These are phyloP conservation scores for Pestalotiopsis sp. DNA, from an alignment of 2,329 filamentous ascomycete genomes.

Conservation along the genomic window DNA sequence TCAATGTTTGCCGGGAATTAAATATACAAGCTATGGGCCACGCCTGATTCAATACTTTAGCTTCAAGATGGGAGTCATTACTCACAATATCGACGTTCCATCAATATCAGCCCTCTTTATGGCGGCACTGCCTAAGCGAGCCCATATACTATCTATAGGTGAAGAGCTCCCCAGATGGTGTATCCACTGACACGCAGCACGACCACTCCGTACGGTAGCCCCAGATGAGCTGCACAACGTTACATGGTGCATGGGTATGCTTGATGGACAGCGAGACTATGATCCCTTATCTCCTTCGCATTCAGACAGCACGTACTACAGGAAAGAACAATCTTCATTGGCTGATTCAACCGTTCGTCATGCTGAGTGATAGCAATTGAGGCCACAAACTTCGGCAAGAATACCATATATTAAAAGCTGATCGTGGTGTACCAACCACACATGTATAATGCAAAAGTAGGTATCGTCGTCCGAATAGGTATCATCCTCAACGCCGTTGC, in stretches of 20 bases:
- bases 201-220: background rate
- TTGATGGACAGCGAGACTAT: background rate
- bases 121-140: too few species aligned
- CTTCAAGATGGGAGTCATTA: too few species aligned
- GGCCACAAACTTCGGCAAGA: background rate
- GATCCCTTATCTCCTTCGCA: background rate
- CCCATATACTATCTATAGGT: too few species aligned
- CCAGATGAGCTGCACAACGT: background rate
- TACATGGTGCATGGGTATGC: background rate
- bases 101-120: too few species aligned
- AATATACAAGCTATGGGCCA: too few species aligned
- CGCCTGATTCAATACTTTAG: too few species aligned
- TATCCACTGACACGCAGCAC: background rate
- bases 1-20: too few species aligned
- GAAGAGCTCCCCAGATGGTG: background rate
- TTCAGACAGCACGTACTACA: background rate
- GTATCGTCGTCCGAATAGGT: background rate
- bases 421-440: background rate
- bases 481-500: slow-evolving; percentile 8
- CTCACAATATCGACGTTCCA: too few species aligned
- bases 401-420: background rate
- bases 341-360: background rate
- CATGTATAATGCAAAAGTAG: background rate
- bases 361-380: background rate
- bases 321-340: too few species aligned